Conservation (phyloP, 1,139 yeast genomes). For the Kurtzmaniella quercitrusa region DNA sequence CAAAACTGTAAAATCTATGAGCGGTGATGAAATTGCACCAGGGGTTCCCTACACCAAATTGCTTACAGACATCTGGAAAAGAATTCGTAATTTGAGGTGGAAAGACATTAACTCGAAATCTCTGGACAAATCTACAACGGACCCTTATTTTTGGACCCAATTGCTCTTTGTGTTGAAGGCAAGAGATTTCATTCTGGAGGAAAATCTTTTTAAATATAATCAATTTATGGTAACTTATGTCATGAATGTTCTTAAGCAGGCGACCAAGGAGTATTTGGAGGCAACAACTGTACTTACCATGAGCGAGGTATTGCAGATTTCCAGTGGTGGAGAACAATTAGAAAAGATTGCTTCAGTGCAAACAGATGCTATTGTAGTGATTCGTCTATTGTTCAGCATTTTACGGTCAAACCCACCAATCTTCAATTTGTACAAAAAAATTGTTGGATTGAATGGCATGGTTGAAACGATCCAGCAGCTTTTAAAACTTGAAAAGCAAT, state of each 20-base stretch:
- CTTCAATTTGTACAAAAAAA: neutral
- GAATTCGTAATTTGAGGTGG: constrained; percentile 1
- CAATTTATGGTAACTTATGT: constrained; percentile 22
- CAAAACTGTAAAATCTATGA: neutral
- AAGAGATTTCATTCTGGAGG: neutral
- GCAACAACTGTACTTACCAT: neutral
- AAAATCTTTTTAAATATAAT: constrained; percentile 11
- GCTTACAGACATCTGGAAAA: neutral
- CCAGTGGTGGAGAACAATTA: neutral
- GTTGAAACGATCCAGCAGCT: constrained; percentile 15
- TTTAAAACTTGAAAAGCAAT: constrained; percentile 34
- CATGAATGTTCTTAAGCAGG: neutral
- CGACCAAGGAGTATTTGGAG: neutral
- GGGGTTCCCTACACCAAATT: neutral
- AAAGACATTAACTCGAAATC: neutral
- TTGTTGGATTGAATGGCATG: neutral
- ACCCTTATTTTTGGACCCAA: neutral
- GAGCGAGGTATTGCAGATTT: too few relatives aligned
- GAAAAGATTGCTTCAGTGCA: neutral
- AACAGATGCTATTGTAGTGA: neutral
- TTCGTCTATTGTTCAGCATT: constrained; percentile 3
- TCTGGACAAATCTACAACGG: neutral
- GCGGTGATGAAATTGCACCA: neutral
- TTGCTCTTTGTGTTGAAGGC: neutral
- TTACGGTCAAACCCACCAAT: constrained; percentile 1